Conservation (phyloP, 148 eudicot genomes). For the Limonium bicolor region DNA sequence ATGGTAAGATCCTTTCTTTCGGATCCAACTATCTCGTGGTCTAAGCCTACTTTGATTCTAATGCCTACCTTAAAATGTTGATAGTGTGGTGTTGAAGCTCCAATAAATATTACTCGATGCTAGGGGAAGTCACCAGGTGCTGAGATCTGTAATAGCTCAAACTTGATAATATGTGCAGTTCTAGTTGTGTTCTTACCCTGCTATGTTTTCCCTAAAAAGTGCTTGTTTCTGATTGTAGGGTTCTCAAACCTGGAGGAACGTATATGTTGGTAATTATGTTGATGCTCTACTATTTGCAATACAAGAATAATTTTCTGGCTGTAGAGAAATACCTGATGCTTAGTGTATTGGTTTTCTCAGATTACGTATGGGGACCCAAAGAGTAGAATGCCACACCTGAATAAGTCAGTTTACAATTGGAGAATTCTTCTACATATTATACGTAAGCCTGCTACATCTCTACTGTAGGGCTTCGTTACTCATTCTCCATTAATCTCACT, state of each 20-base stretch:
- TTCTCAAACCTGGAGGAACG: slow-evolving; percentile 83
- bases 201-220: slow-evolving; percentile 5
- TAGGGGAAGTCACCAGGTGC: slow-evolving; percentile 95
- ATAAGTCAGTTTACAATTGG: slow-evolving; percentile 56
- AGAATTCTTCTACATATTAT: slow-evolving; percentile 50
- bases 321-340: neutral
- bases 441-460: slow-evolving; percentile 32
- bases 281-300: slow-evolving; percentile 5
- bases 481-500: neutral
- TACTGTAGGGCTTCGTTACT: neutral
- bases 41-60: neutral
- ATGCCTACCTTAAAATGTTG: slow-evolving; percentile 5
- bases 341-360: slow-evolving; percentile 21
- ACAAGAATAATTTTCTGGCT: neutral
- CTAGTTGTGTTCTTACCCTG: neutral
- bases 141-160: slow-evolving; percentile 10
- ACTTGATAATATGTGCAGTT: neutral
- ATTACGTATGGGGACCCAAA: slow-evolving; percentile 91
- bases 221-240: slow-evolving; percentile 35
- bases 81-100: slow-evolving; percentile 84
- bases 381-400: slow-evolving; percentile 60
- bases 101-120: slow-evolving; percentile 71
- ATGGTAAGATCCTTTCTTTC: slow-evolving; percentile 46
- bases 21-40: neutral
- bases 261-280: slow-evolving; percentile 66